Evolutionary conservation across 768 basidiomycete species (phyloP).

Genomic region (Scleroderma citrinum): DNA sequence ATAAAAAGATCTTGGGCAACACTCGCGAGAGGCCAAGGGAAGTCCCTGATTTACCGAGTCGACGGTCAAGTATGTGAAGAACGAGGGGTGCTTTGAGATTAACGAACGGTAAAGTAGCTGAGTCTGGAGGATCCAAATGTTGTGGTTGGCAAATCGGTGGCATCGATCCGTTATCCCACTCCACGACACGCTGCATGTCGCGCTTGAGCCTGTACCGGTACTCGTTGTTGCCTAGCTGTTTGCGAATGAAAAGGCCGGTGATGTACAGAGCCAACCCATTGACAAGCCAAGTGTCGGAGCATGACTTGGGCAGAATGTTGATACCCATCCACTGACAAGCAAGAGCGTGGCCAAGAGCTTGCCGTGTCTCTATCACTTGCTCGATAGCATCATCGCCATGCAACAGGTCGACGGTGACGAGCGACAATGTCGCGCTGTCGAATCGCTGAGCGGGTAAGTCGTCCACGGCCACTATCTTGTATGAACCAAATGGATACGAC

Average conservation of each 20-base stretch:
- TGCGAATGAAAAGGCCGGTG: constrained; percentile 79
- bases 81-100: constrained; percentile 96
- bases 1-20: constrained; percentile 90
- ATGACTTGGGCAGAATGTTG: constrained; percentile 89
- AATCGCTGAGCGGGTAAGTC: constrained; percentile 78
- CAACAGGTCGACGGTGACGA: constrained; percentile 75
- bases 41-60: constrained; percentile 91
- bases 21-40: constrained; percentile 92
- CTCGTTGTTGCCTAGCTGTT: constrained; percentile 92
- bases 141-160: constrained; percentile 93
- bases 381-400: constrained; percentile 89
- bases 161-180: constrained; percentile 82
- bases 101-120: constrained; percentile 75
- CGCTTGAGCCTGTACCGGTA: constrained; percentile 93
- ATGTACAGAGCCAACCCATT: constrained; percentile 91
- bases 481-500: constrained; percentile 93
- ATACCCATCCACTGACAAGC: constrained; percentile 97
- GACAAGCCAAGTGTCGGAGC: constrained; percentile 96
- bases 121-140: constrained; percentile 76
- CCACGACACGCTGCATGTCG: constrained; percentile 90
- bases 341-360: constrained; percentile 78
- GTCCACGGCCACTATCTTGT: constrained; percentile 92
- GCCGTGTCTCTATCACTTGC: constrained; percentile 86
- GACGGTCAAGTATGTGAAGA: constrained; percentile 90
- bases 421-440: constrained; percentile 77